Base-by-base conservation (phyloP, 177 flowering plant species). In the Vitis hybrid region DNA sequence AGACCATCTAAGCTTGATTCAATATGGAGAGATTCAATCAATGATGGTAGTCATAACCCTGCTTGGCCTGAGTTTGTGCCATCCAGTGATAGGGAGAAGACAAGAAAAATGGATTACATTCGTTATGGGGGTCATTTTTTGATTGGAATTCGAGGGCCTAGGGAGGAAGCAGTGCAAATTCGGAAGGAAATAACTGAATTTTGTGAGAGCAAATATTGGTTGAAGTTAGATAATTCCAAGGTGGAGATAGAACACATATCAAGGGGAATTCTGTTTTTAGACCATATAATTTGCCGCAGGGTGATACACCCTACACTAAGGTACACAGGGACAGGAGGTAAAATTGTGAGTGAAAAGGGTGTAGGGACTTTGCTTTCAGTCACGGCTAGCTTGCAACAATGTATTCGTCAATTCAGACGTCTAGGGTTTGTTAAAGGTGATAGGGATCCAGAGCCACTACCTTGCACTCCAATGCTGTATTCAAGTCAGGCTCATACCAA, bases 21-120 rank as follows among this genome's bases (percentile, higher is more conserved):
- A 0, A 91, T 91, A 68, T 93, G 98, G 99, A 95, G 80, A 59
- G 76, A 85, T 62, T 80, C 88, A 0, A 87, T 84, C 29, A 66
- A 71, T 63, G 97, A 93, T 78, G 91, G 94, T 54, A 82, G 89
- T 74, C 99, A 93, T 65, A 95, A 93, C 68, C 94, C 97, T 20
- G 71, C 96, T 9, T 93, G 97, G 99, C 99, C 99, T 0, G 99
- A 95, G 87, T 95, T 95, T 83, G 98, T 93, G 70, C 98, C 98
- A 0, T 76, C 92, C 0, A 85, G 94, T 79, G 98, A 94, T 29
- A 82, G 71, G 66, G 92, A 90, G 73, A 93, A 89, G 68, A 93
- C 98, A 1, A 83, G 91, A 70, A 95, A 85, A 72, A 88, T 95
- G 98, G 97, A 95, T 78, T 95, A 83, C 64, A 82, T 95, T 19